A percentile compares a stretch with the other conserved stretches of the same genome.
Evolutionary conservation across 2,329 filamentous ascomycete genomes (phyloP).

Genomic region (Gaeumannomyces sp.): DNA sequence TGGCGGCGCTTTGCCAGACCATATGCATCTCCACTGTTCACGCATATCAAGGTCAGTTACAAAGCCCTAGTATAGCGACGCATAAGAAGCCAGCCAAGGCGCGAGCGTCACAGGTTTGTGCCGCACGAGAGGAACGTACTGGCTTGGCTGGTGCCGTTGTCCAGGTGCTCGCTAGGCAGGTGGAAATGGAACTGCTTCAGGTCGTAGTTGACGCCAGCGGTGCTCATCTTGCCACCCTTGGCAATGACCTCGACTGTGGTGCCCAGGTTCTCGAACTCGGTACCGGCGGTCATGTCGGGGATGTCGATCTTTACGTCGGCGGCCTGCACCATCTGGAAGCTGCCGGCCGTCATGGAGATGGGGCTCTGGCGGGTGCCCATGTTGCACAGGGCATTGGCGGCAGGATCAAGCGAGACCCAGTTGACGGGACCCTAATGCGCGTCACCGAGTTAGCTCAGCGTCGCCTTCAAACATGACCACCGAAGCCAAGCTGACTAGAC

Average conservation of each 20-base stretch:
- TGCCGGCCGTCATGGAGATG: constrained; percentile 43
- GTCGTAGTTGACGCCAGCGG: constrained; percentile 29
- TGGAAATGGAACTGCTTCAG: constrained; percentile 46
- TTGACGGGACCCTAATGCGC: constrained; percentile 24
- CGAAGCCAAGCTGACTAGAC: too few relatives aligned
- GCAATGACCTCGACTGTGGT: constrained; percentile 51
- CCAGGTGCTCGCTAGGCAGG: constrained; percentile 41
- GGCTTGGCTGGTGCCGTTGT: constrained; percentile 37
- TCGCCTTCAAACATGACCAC: neutral
- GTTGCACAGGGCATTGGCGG: constrained; percentile 43
- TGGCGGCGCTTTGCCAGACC: constrained; percentile 43
- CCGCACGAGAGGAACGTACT: constrained; percentile 24
- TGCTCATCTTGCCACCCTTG: constrained; percentile 29
- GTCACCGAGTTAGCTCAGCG: neutral
- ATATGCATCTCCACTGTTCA: constrained; percentile 49
- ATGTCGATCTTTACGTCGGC: constrained; percentile 31
- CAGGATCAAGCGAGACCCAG: constrained; percentile 27
- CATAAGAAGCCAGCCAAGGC: too few relatives aligned
- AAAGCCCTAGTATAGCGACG: neutral
- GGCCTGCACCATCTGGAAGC: constrained; percentile 26
- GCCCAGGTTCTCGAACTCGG: constrained; percentile 51
- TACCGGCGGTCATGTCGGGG: constrained; percentile 33
- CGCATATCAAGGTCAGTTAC: neutral
- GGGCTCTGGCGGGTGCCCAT: constrained; percentile 50
- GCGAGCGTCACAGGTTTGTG: too few relatives aligned